Evolutionary conservation across 768 basidiomycete genomes (phyloP).

Genomic region (Solioccasus polychromus): DNA sequence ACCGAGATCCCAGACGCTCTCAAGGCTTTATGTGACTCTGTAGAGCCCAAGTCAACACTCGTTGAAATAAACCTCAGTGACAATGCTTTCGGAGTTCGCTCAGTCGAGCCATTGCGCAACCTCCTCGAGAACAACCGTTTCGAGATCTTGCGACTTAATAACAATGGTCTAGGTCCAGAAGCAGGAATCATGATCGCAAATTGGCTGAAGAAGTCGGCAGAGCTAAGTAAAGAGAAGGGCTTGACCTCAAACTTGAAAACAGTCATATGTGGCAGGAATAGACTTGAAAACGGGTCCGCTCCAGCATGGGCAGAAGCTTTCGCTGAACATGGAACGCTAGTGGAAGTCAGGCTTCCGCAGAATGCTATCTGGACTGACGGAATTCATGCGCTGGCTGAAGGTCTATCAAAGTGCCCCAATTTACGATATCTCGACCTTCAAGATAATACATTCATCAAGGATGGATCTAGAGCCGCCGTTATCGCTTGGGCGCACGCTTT

Average conservation of each 20-base stretch:
- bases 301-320: conserved; percentile 84
- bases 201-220: conserved; percentile 77
- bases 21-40: conserved; percentile 81
- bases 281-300: conserved; percentile 91
- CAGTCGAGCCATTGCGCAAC: conserved; percentile 89
- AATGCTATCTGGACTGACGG: conserved; percentile 97
- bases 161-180: conserved; percentile 92
- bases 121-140: conserved; percentile 81
- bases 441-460: conserved; percentile 81
- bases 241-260: conserved; percentile 69
- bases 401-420: conserved; percentile 62
- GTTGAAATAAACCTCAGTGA: conserved; percentile 89
- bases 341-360: conserved; percentile 92
- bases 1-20: conserved; percentile 91
- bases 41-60: conserved; percentile 76
- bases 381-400: conserved; percentile 72
- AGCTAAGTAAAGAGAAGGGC: conserved; percentile 61
- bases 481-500: conserved; percentile 64
- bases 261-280: conserved; percentile 91
- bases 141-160: conserved; percentile 85
- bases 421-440: conserved; percentile 86
- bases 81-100: conserved; percentile 95
- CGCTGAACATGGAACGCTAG: conserved; percentile 74
- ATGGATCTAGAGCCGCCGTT: conserved; percentile 55
- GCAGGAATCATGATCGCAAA: conserved; percentile 85